Percentiles rank a stretch among this genome's conserved stretches.
phyloP scores from a whole-genome alignment of 768 basidiomycete genomes.

The Lactarius pseudohatsudake region DNA sequence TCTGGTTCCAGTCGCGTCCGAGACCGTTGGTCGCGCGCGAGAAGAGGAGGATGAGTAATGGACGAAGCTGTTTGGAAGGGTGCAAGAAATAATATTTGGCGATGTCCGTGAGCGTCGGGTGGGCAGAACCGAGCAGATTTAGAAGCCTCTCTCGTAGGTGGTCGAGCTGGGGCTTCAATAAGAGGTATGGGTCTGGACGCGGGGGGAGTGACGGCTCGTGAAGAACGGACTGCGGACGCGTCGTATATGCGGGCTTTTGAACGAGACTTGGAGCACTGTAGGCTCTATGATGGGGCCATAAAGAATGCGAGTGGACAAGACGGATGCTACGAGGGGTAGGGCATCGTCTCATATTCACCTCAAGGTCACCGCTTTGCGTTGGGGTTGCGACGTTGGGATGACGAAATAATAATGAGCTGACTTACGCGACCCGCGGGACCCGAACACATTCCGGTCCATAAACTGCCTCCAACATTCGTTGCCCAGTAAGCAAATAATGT shows the following conservation, averaged over 20 bases:
- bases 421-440: not conserved
- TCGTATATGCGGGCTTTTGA: conserved; percentile 19
- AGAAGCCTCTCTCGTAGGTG: conserved; percentile 71
- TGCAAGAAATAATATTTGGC: conserved; percentile 92
- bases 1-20: conserved; percentile 60
- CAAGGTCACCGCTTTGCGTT: not conserved
- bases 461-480: not conserved
- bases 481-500: not conserved
- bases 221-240: not conserved
- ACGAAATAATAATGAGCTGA: not conserved
- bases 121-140: conserved; percentile 80
- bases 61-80: conserved; percentile 88
- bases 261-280: conserved; percentile 23
- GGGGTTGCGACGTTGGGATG: not conserved
- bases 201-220: conserved; percentile 9
- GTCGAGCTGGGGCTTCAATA: conserved; percentile 73
- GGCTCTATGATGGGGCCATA: not conserved
- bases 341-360: conserved; percentile 25
- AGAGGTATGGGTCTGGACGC: conserved; percentile 60
- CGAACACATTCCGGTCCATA: not conserved
- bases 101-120: conserved; percentile 83
- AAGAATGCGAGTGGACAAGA: conserved; percentile 3
- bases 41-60: conserved; percentile 86
- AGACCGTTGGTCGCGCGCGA: conserved; percentile 92
- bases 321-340: conserved; percentile 7